These are phyloP conservation scores for Pseudogymnoascus sp. DNA, from an alignment of 2,329 filamentous ascomycete genomes.

Conservation along the genomic window DNA sequence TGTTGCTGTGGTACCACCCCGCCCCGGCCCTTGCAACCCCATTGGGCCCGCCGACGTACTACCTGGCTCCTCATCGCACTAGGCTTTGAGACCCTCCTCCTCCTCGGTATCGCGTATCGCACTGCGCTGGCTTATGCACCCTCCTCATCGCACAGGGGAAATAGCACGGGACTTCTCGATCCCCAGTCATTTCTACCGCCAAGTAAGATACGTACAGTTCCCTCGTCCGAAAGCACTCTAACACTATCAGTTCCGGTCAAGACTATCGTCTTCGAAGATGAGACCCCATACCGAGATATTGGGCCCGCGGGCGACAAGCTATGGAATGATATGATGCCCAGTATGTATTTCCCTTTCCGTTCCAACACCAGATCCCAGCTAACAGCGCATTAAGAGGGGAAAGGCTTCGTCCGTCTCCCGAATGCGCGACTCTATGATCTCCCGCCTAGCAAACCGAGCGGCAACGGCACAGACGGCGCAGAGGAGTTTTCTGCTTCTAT, in stretches of 20 bases:
- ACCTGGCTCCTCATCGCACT: not conserved
- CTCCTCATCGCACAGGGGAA: not conserved
- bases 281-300: conserved; percentile 22
- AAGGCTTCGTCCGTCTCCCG: conserved; percentile 24
- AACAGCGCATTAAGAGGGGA: conserved; percentile 19
- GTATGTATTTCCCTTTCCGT: conserved; percentile 18
- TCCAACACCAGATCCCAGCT: not conserved
- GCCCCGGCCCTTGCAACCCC: not conserved
- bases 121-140: not conserved
- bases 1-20: not conserved
- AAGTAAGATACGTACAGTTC: not conserved
- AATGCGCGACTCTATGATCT: conserved; percentile 24
- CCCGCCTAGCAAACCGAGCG: conserved; percentile 22
- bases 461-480: conserved; percentile 19
- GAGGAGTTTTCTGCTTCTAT: conserved; percentile 26
- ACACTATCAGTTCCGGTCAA: conserved; percentile 11
- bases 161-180: not conserved
- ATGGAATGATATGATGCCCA: conserved; percentile 26
- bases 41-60: not conserved
- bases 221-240: not conserved
- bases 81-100: not conserved
- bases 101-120: not conserved
- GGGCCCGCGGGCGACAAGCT: conserved; percentile 19
- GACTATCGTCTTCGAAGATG: conserved; percentile 23
- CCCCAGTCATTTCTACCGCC: not conserved